A percentile compares a stretch with the other conserved stretches of the same genome.
Conservation (phyloP, 129 eudicot species). For the Pseudognaphalium luteoalbum region DNA sequence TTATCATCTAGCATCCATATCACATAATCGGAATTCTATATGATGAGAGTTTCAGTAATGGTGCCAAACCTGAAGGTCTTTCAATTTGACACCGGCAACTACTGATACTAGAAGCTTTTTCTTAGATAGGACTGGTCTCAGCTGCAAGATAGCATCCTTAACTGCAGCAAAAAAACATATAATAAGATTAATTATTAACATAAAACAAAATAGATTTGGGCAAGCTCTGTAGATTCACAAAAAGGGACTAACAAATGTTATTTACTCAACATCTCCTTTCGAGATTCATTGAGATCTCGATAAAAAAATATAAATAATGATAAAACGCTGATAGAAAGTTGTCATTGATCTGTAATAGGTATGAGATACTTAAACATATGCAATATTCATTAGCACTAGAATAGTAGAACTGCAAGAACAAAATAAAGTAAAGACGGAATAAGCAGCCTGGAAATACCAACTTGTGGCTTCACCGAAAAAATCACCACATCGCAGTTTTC, state of each 20-base stretch:
- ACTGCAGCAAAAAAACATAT: slow-evolving; percentile 50
- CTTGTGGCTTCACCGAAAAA: slow-evolving; percentile 85
- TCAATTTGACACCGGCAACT: slow-evolving; percentile 84
- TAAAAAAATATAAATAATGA: background rate
- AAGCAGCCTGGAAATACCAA: slow-evolving; percentile 47
- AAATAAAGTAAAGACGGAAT: slow-evolving; percentile 4
- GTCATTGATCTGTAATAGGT: background rate
- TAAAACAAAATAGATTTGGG: background rate
- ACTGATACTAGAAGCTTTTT: slow-evolving; percentile 94
- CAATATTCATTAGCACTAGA: background rate
- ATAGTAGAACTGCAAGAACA: background rate
- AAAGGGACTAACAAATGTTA: background rate
- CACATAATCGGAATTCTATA: slow-evolving; percentile 15
- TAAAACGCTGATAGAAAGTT: background rate
- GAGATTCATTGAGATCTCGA: background rate
- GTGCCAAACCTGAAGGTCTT: slow-evolving; percentile 80
- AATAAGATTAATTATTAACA: background rate
- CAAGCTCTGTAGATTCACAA: background rate
- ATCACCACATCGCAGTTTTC: slow-evolving; percentile 75
- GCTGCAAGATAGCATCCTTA: slow-evolving; percentile 67
- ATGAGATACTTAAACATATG: slow-evolving; percentile 6
- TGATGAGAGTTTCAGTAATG: slow-evolving; percentile 12
- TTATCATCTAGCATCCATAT: background rate
- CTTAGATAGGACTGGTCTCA: slow-evolving; percentile 68
- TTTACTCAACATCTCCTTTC: background rate